These are phyloP conservation scores for Sporisorium exsertum DNA, from an alignment of 1,284 basidiomycete species.

Conservation along the genomic window DNA sequence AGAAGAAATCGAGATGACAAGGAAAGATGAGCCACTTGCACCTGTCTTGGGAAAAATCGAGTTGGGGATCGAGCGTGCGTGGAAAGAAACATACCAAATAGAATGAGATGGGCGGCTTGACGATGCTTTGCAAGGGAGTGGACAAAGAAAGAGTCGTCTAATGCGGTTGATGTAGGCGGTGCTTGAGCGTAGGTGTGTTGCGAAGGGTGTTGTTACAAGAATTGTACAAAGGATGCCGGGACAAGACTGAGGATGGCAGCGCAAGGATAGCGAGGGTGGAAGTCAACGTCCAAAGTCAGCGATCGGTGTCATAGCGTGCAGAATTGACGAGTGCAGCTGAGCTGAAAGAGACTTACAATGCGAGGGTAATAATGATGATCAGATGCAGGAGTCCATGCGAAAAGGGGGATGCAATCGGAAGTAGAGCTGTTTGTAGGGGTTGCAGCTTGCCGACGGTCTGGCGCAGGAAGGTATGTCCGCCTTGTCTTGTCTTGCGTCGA, in stretches of 20 bases:
- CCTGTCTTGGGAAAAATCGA: not conserved
- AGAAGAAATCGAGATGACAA: not conserved
- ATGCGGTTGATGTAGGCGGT: constrained; percentile 10
- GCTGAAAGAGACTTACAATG: constrained; percentile 21
- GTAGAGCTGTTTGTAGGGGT: constrained; percentile 6
- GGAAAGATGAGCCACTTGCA: not conserved
- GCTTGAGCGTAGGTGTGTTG: constrained; percentile 20
- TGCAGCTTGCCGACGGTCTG: constrained; percentile 31
- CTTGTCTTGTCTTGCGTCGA: constrained; percentile 1
- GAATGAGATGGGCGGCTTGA: not conserved
- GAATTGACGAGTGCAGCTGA: not conserved
- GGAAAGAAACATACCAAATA: not conserved
- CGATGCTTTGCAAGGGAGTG: not conserved
- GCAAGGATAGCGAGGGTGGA: not conserved
- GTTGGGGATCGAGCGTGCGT: not conserved
- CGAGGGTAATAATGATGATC: constrained; percentile 25
- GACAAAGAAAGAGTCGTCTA: constrained; percentile 18
- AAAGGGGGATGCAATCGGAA: constrained; percentile 19
- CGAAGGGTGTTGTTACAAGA: constrained; percentile 49
- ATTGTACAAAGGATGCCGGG: constrained; percentile 49
- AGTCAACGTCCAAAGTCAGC: constrained; percentile 7
- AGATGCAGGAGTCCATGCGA: constrained; percentile 41
- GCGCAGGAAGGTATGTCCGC: constrained; percentile 29
- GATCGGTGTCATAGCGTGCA: not conserved
- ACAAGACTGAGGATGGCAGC: constrained; percentile 23